Evolutionary conservation across 2,329 filamentous ascomycete genomes (phyloP), one percentile per base, ranked within the genome.

Genomic region (Sporothrix dimorphospora): DNA sequence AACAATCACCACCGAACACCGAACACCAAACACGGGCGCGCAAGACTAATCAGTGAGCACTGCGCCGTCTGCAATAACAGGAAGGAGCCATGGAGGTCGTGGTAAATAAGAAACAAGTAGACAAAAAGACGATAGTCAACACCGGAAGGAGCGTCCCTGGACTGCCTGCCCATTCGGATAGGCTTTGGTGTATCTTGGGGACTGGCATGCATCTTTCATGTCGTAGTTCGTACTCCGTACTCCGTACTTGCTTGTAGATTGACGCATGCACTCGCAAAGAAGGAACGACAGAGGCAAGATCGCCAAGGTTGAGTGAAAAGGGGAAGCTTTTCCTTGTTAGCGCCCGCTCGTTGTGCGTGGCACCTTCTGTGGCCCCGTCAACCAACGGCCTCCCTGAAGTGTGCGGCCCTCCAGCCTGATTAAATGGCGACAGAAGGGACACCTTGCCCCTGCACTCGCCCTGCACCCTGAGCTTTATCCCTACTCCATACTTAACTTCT

Each of bases 381-480:
- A 42, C 59, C 21, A 42, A 49, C 42, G 12, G 49, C 21, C n/a
- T 38, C 27, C 55, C 19, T 38, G 27, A 7, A 61, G 8, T 27
- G 38, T 47, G 34, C 27, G 19, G 21, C 61, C 4, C 59, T 24
- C 5, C 4, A 38, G 27, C 7, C 34, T 38, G 27, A 27, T 38
- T 19, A 12, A 59, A 4, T 63, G 38, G 59, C 38, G 21, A 65
- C 59, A 42, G 51, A 72, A 70, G 59, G 72, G 73, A 74, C 73
- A 72, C 69, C 69, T 73, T 73, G 71, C 69, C 65, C 57, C n/a
- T 30, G 34, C 38, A 38, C 40, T n/a, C 24, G 21, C 38, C 34
- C 34, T 27, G n/a, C 65, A 53, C 47, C 49, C n/a, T 45, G 19
- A 21, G 12, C 27, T 6, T 27, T n/a, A n/a, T n/a, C n/a, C 27